Evolutionary conservation across 2,329 filamentous ascomycete genomes (phyloP).

Genomic region (Cladosporium sp.): DNA sequence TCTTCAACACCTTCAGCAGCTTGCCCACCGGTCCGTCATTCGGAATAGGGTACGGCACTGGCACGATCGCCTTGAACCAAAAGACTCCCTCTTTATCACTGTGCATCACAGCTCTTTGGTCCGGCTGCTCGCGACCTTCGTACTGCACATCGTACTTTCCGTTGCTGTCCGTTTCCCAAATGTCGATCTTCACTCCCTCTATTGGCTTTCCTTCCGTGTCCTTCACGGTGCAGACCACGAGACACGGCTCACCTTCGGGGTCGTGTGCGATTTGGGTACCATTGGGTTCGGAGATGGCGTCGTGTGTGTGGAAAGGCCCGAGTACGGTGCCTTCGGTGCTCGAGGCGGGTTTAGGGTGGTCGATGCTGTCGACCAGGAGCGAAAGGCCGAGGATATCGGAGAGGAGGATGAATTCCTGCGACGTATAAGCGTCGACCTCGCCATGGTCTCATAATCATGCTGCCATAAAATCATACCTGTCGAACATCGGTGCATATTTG

Average conservation of each 20-base stretch:
- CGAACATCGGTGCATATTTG: constrained; percentile 73
- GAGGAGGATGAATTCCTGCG: constrained; percentile 68
- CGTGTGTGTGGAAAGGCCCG: constrained; percentile 81
- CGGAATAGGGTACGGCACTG: constrained; percentile 82
- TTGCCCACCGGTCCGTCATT: constrained; percentile 80
- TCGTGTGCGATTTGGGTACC: constrained; percentile 68
- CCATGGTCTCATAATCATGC: not conserved
- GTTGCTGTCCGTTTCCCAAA: constrained; percentile 82
- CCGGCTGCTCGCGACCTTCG: constrained; percentile 60
- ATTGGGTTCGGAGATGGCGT: constrained; percentile 59
- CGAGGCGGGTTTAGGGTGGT: constrained; percentile 72
- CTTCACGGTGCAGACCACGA: constrained; percentile 71
- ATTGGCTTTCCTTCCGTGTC: constrained; percentile 66
- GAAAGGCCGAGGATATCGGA: constrained; percentile 78
- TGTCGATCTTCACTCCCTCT: constrained; percentile 68
- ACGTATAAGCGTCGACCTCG: not conserved
- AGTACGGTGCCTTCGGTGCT: constrained; percentile 78
- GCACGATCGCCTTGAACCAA: constrained; percentile 82
- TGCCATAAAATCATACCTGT: constrained; percentile 54
- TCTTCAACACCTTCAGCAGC: constrained; percentile 62
- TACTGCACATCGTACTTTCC: constrained; percentile 84
- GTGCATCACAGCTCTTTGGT: constrained; percentile 70
- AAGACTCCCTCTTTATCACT: constrained; percentile 72
- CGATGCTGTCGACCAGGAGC: constrained; percentile 77
- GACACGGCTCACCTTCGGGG: constrained; percentile 65